Base-by-base conservation (phyloP, 1,284 basidiomycete genomes). In the Trichosporon sp. region DNA sequence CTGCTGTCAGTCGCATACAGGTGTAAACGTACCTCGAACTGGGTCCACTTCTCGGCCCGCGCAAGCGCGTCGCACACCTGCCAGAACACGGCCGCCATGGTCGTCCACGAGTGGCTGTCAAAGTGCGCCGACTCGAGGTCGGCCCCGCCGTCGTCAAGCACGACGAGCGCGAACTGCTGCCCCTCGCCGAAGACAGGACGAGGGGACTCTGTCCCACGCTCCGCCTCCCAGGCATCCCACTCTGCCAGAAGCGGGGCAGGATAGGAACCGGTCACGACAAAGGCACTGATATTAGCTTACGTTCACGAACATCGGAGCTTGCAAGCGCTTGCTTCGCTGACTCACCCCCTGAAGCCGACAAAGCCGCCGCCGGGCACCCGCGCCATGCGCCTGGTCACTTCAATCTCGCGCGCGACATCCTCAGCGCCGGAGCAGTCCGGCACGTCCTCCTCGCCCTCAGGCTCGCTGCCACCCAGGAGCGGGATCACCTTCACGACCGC, bases 1-100 rank as follows among this genome's bases (percentile, higher is more conserved):
- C 92, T 97, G 78, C 2, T 31, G 68, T 72, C n/a, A 72, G 70
- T 44, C 53, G 2, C 27, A 4, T 3, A 6, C n/a, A 11, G 7
- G 1, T 3, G 21, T 0, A 6, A 5, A 3, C 47, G 7, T 51
- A 95, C 95, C 88, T 99, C 96, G 74, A 99, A 98, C 21, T 87
- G 85, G 13, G 90, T 88, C 66, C 89, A 83, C 25, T 87, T 84
- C 80, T 99, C 96, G 1, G 93, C 96, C 44, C 87, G 85, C 0
- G 89, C 89, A 0, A 98, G 85, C 0, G 91, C 86, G 64, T 88
- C 88, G 0, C 89, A 87, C 1, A 96, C 90, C 81, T 98, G 95
- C 91, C 92, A 95, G 81, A 98, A 94, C 29, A 98, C 83, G 65
- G 90, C 90, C 70, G 89, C 90, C 1, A 95, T 94, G 79, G 97